Base-by-base conservation (phyloP, 208 protist genomes). In the Wallacemonas sp. region DNA sequence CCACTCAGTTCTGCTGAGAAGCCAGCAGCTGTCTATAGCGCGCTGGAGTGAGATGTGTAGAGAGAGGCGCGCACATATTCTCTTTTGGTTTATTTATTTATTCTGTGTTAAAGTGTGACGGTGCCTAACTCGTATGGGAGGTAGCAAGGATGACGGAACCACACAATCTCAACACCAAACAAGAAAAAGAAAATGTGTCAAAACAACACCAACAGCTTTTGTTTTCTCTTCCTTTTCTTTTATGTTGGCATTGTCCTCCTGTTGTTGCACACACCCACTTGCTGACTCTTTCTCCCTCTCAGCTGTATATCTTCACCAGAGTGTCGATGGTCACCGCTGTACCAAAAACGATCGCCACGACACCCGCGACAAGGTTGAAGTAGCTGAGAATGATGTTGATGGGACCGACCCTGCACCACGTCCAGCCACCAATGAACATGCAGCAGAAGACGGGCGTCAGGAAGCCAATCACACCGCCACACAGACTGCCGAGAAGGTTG, bases 281-380 rank as follows among this genome's bases (percentile, higher is more conserved):
- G 17, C 44, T 17, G 5, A 6, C 9, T 49, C 19, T 49, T 23
- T 26, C n/a, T 23, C 14, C 9, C 9, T 47, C 43, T 33, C 30
- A 55, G 9, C 30, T 58, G 52, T 58, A 58, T 30, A 29, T 39
- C 30, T 58, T 58, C 12, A 39, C 52, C 2, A 58, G 52, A 14
- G 52, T 58, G 19, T 58, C 52, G 1, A 58, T 58, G 6, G 83
- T 70, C 11, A 70, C 57, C 0, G 65, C 70, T 1, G 78, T 88
- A 54, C 85, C 81, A 55, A 91, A 85, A 1, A 88, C 76, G 61
- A 88, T 76, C 21, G 70, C 74, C 24, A 88, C 68, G 0, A 88
- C 79, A 49, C 85, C 85, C 3, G 70, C 75, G 21, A 85, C 52
- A 11, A 87, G 71, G 49, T 76, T 61, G 33, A 81, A 21, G 44